These are phyloP conservation scores for Colletotrichum tabaci DNA, from an alignment of 2,329 filamentous ascomycete genomes.

Conservation along the genomic window DNA sequence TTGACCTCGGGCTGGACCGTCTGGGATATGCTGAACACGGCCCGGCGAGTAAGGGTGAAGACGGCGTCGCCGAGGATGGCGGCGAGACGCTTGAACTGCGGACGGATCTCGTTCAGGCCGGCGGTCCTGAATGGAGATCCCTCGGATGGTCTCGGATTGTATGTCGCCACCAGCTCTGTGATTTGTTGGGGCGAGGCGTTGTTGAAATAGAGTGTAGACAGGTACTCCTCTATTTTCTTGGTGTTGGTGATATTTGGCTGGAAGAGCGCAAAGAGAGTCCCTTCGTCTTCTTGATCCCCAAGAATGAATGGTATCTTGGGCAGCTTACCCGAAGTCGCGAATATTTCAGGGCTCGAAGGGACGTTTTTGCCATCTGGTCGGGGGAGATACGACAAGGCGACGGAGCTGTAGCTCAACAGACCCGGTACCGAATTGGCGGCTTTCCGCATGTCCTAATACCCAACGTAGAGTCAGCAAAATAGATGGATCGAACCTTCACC, in stretches of 20 bases:
- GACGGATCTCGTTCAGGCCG: conserved; percentile 71
- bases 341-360: conserved; percentile 66
- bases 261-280: conserved; percentile 74
- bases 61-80: conserved; percentile 74
- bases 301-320: conserved; percentile 73
- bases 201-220: conserved; percentile 63
- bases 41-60: conserved; percentile 59
- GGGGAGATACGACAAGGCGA: conserved; percentile 73
- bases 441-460: conserved; percentile 59
- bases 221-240: conserved; percentile 64
- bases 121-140: conserved; percentile 75
- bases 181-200: conserved; percentile 55
- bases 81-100: conserved; percentile 75
- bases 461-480: conserved; percentile 69
- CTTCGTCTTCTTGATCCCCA: conserved; percentile 77
- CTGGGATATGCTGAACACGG: conserved; percentile 62
- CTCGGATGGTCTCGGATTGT: conserved; percentile 62
- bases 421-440: conserved; percentile 72
- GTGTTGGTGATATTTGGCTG: conserved; percentile 71
- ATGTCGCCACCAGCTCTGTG: conserved; percentile 65
- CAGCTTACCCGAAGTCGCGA: conserved; percentile 64
- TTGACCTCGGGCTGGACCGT: conserved; percentile 61
- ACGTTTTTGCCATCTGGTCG: conserved; percentile 71
- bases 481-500: conserved; percentile 57
- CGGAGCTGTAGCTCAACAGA: conserved; percentile 67